A percentile compares a stretch with the other conserved stretches of the same genome.
Conservation (phyloP, 805 yeast genomes). For the Candida corydali region DNA sequence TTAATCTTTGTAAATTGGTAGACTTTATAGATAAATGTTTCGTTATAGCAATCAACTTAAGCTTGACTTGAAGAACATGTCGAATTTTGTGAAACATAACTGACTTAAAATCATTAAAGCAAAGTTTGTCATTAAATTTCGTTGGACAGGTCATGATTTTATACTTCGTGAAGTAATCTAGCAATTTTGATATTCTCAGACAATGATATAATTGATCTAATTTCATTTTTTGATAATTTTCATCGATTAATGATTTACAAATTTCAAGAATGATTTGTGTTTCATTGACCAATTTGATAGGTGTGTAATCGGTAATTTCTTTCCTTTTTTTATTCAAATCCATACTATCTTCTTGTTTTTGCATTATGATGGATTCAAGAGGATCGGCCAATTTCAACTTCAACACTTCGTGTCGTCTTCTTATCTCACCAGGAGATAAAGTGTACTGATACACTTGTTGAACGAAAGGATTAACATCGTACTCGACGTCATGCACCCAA, state of each 20-base stretch:
- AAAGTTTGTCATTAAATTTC: background rate
- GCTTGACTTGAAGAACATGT: slow-evolving; percentile 19
- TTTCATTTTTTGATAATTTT: slow-evolving; percentile 14
- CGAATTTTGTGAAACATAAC: slow-evolving; percentile 23
- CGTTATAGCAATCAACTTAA: slow-evolving; percentile 20
- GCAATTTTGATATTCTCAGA: slow-evolving; percentile 12
- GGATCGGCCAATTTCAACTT: slow-evolving; percentile 2
- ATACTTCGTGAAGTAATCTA: slow-evolving; percentile 14
- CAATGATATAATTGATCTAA: slow-evolving; percentile 20
- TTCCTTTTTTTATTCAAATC: slow-evolving; percentile 9
- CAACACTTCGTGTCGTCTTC: background rate
- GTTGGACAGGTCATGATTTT: slow-evolving; percentile 4
- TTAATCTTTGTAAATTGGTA: slow-evolving; percentile 10
- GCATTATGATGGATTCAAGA: background rate
- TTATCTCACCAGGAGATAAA: slow-evolving; percentile 4
- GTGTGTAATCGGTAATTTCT: slow-evolving; percentile 11
- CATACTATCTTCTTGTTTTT: slow-evolving; percentile 7
- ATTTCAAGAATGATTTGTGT: slow-evolving; percentile 22
- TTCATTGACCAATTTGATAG: slow-evolving; percentile 17
- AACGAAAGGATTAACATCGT: background rate
- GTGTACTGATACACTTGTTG: background rate
- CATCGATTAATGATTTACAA: slow-evolving; percentile 16
- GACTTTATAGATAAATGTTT: slow-evolving; percentile 20
- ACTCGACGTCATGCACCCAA: slow-evolving; percentile 21
- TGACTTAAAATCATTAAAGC: slow-evolving; percentile 8